Conservation (phyloP, 306 rosid genomes). For the Ziziphus jujuba region DNA sequence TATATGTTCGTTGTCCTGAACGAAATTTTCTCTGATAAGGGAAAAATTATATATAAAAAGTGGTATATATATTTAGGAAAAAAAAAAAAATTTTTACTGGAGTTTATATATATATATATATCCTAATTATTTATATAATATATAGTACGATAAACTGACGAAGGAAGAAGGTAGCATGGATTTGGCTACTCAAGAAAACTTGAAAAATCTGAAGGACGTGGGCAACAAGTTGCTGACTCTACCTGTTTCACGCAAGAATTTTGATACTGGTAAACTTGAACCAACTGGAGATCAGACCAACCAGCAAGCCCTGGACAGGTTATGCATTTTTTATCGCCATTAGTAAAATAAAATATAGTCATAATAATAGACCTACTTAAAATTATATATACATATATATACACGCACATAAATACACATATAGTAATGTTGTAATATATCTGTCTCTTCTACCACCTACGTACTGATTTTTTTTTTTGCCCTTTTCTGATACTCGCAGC, state of each 20-base stretch:
- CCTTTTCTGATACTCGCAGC: constrained; percentile 23
- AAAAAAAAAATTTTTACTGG: too few relatives aligned
- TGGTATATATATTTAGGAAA: too few relatives aligned
- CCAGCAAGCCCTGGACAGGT: constrained; percentile 52
- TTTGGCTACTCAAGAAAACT: constrained; percentile 37
- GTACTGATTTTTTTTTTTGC: not conserved
- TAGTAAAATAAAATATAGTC: too few relatives aligned
- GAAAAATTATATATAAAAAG: too few relatives aligned
- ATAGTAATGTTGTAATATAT: too few relatives aligned
- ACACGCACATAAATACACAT: too few relatives aligned
- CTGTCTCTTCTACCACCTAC: not conserved
- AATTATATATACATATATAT: too few relatives aligned
- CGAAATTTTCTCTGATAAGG: too few relatives aligned
- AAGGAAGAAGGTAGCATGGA: constrained; percentile 43
- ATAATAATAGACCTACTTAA: too few relatives aligned
- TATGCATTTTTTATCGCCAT: not conserved
- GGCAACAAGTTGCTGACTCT: constrained; percentile 40
- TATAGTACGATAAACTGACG: constrained; percentile 28
- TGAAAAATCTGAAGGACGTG: constrained; percentile 36
- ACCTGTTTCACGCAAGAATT: constrained; percentile 30
- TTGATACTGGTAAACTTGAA: constrained; percentile 45
- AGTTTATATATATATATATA: too few relatives aligned
- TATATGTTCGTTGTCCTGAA: too few relatives aligned
- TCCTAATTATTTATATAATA: too few relatives aligned
- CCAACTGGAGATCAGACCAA: constrained; percentile 40